Evolutionary conservation across 164 flowering plant genomes (phyloP).

Genomic region (Akebia trifoliata): DNA sequence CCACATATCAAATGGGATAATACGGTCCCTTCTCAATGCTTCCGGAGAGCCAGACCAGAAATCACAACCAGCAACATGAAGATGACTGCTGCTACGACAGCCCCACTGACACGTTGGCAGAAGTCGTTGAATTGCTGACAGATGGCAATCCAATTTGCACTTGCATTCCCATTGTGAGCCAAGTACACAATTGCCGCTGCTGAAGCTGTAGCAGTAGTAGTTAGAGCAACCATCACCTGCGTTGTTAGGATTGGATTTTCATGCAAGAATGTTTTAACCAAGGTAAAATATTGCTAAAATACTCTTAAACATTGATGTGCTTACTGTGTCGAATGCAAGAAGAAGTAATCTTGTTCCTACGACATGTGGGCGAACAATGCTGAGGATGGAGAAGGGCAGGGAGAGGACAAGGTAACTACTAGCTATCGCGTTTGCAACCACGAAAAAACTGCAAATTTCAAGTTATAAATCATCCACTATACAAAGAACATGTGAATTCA

Average conservation of each 20-base stretch:
- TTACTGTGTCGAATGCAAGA: conserved; percentile 58
- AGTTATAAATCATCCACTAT: neutral
- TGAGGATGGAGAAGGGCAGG: conserved; percentile 64
- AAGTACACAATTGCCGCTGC: conserved; percentile 73
- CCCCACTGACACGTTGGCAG: conserved; percentile 61
- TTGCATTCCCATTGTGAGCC: conserved; percentile 75
- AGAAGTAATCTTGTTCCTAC: conserved; percentile 49
- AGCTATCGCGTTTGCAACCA: conserved; percentile 55
- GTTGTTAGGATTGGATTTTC: neutral
- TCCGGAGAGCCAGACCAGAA: conserved; percentile 49
- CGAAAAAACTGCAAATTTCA: conserved; percentile 56
- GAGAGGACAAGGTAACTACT: conserved; percentile 67
- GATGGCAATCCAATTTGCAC: conserved; percentile 76
- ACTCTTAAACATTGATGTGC: neutral
- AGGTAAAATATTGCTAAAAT: too few species aligned
- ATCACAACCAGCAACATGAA: conserved; percentile 52
- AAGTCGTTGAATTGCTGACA: conserved; percentile 69
- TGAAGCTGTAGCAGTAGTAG: conserved; percentile 48
- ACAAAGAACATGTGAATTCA: too few species aligned
- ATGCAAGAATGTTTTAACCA: too few species aligned
- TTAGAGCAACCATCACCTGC: conserved; percentile 56
- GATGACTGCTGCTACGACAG: conserved; percentile 60
- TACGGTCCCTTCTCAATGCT: conserved; percentile 19
- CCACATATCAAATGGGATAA: too few species aligned
- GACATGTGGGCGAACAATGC: conserved; percentile 55